Evolutionary conservation across 2,329 filamentous ascomycete genomes (phyloP).

Genomic region (Fusarium austroafricanum): DNA sequence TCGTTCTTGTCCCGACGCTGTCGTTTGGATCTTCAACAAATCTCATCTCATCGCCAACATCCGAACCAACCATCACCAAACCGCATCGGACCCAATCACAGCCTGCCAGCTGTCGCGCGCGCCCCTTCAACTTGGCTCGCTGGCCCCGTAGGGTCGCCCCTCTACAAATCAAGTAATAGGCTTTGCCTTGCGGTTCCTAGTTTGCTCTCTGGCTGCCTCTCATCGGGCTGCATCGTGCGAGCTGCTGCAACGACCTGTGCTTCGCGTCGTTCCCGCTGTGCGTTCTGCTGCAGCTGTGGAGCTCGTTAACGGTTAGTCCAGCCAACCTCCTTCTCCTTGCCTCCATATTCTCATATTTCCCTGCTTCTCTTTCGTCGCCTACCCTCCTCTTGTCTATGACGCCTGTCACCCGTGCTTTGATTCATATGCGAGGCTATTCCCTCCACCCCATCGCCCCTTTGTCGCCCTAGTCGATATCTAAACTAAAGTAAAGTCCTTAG

Average conservation of each 20-base stretch:
- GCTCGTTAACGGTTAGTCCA: constrained; percentile 42
- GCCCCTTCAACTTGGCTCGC: constrained; percentile 42
- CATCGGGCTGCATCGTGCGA: constrained; percentile 46
- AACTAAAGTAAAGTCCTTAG: constrained; percentile 40
- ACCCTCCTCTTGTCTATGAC: constrained; percentile 28
- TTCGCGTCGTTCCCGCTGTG: constrained; percentile 40
- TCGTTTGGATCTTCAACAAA: constrained; percentile 33
- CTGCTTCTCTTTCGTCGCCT: constrained; percentile 40
- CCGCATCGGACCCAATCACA: constrained; percentile 49
- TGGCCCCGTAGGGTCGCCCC: constrained; percentile 34
- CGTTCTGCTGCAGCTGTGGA: constrained; percentile 44
- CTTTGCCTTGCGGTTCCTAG: constrained; percentile 24
- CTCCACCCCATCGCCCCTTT: constrained; percentile 31
- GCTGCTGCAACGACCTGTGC: constrained; percentile 40
- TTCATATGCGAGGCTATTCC: constrained; percentile 48
- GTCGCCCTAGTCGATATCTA: constrained; percentile 36
- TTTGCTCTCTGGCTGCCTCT: constrained; percentile 41
- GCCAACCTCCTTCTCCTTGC: constrained; percentile 43
- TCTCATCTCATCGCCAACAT: constrained; percentile 42
- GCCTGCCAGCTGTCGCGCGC: constrained; percentile 52
- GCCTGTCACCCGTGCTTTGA: constrained; percentile 43
- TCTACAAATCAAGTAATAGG: constrained; percentile 30
- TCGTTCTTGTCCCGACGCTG: constrained; percentile 41
- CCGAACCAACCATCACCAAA: constrained; percentile 40
- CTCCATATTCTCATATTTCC: constrained; percentile 38